Evolutionary conservation across 768 basidiomycete species (phyloP).

Genomic region (Clavaria fumosa): DNA sequence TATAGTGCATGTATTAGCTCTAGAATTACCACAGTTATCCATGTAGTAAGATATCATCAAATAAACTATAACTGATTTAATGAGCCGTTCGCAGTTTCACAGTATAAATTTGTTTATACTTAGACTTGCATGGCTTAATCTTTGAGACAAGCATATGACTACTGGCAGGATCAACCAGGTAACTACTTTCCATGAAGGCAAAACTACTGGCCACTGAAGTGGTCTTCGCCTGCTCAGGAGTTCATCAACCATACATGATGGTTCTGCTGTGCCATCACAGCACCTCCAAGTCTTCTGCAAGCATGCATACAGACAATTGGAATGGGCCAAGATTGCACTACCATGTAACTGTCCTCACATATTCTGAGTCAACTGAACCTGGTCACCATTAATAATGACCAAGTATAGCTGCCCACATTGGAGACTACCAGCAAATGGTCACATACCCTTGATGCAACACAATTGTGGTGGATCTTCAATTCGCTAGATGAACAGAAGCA

Average conservation of each 20-base stretch:
- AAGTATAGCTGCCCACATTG: conserved; percentile 21
- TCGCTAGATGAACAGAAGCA: conserved; percentile 22
- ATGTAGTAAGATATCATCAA: conserved; percentile 53
- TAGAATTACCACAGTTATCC: conserved; percentile 59
- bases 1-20: conserved; percentile 56
- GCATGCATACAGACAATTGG: conserved; percentile 4
- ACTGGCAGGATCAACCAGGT: conserved; percentile 79
- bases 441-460: conserved; percentile 14
- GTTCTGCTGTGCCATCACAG: conserved; percentile 2
- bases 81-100: conserved; percentile 60
- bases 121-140: conserved; percentile 76
- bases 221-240: conserved; percentile 4
- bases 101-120: conserved; percentile 53
- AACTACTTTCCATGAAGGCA: conserved; percentile 33
- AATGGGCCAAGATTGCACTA: conserved; percentile 12
- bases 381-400: conserved; percentile 14
- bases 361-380: conserved; percentile 13
- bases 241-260: conserved; percentile 7
- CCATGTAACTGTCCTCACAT: conserved; percentile 27
- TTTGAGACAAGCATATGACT: conserved; percentile 77
- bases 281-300: neutral
- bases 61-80: conserved; percentile 61
- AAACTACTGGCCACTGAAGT: conserved; percentile 9
- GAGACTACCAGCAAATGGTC: conserved; percentile 25
- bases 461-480: conserved; percentile 22